Evolutionary conservation across 2,329 filamentous ascomycete species (phyloP).

Genomic region (Aspergillus sergii): DNA sequence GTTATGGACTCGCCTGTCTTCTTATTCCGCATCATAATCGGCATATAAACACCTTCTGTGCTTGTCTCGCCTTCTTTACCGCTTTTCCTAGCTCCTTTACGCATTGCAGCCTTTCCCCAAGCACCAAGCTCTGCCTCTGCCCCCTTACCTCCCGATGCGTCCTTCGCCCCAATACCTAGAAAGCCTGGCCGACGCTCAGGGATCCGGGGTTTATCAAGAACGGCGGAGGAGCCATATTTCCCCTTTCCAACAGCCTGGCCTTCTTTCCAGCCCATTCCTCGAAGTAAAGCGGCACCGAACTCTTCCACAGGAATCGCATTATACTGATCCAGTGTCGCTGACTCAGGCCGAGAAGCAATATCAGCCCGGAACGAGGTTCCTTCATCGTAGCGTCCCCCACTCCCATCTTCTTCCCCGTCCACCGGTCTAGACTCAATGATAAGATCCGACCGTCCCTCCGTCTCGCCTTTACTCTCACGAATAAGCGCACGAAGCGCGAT

Average conservation of each 20-base stretch:
- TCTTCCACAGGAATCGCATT: conserved; percentile 88
- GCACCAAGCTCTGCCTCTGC: conserved; percentile 73
- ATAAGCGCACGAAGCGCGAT: conserved; percentile 69
- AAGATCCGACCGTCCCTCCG: conserved; percentile 48
- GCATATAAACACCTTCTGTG: conserved; percentile 59
- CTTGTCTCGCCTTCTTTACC: conserved; percentile 49
- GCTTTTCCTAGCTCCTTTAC: conserved; percentile 59
- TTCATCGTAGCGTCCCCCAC: conserved; percentile 35
- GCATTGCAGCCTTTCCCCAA: conserved; percentile 70
- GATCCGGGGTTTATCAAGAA: conserved; percentile 60
- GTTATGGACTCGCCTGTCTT: conserved; percentile 64
- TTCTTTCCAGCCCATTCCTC: conserved; percentile 94
- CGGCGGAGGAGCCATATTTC: conserved; percentile 46
- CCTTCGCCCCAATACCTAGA: conserved; percentile 85
- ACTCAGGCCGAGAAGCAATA: conserved; percentile 70
- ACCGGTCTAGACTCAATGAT: conserved; percentile 51
- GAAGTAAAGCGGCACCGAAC: conserved; percentile 85
- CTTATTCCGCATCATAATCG: conserved; percentile 63
- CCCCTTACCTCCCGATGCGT: conserved; percentile 59
- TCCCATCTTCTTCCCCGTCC: conserved; percentile 20
- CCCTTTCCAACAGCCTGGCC: conserved; percentile 61
- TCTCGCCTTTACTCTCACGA: conserved; percentile 53
- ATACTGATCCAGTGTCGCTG: conserved; percentile 80
- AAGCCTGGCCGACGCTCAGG: conserved; percentile 75
- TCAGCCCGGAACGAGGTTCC: conserved; percentile 69